Conservation (phyloP, 2,329 filamentous ascomycete species). For the Sphaerulina musiva region DNA sequence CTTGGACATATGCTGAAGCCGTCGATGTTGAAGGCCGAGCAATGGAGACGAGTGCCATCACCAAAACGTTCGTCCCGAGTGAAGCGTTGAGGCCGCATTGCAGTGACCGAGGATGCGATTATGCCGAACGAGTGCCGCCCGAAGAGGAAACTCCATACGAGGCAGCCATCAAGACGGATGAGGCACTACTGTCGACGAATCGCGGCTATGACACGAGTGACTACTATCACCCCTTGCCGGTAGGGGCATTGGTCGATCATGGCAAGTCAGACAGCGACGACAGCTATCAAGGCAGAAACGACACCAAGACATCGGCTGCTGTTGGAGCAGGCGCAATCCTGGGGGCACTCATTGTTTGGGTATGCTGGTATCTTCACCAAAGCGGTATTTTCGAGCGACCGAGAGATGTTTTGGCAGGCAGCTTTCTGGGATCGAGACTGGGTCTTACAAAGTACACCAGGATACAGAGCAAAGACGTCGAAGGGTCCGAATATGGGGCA, state of each 20-base stretch:
- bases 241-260: neutral
- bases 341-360: neutral
- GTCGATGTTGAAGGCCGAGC: conserved; percentile 28
- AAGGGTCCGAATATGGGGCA: conserved; percentile 1
- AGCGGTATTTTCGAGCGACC: neutral
- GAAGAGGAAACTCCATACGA: conserved; percentile 26
- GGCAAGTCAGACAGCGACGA: neutral
- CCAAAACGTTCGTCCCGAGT: conserved; percentile 36
- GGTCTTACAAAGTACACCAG: conserved; percentile 6
- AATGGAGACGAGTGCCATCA: conserved; percentile 31
- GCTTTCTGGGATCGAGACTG: conserved; percentile 6
- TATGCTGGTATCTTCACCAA: conserved; percentile 4
- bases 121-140: conserved; percentile 18
- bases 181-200: conserved; percentile 27
- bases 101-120: conserved; percentile 31
- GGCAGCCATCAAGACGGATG: conserved; percentile 18
- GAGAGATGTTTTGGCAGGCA: neutral
- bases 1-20: conserved; percentile 33
- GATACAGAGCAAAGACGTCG: conserved; percentile 4
- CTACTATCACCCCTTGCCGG: conserved; percentile 27
- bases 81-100: conserved; percentile 28
- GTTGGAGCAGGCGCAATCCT: neutral
- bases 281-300: neutral
- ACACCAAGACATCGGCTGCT: neutral
- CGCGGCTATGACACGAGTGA: conserved; percentile 32